Evolutionary conservation across 2,329 filamentous ascomycete genomes (phyloP), one percentile per base, ranked within the genome.

Genomic region (Lecanicillium sp.): DNA sequence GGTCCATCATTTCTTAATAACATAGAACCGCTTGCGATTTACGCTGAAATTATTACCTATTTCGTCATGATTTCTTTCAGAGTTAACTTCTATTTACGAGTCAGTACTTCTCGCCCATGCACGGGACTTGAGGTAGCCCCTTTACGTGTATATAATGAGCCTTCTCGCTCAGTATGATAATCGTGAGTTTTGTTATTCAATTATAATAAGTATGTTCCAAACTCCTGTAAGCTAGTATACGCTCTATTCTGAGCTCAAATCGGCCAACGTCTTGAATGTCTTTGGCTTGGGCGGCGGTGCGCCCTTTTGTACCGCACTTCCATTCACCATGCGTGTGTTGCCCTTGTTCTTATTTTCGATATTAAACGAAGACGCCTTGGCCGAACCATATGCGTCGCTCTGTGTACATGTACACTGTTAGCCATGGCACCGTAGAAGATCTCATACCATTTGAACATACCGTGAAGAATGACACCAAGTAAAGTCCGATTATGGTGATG

Each of bases 341-440:
- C 50, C 10, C 52, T 44, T 11, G 59, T 57, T 3, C 10, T 68
- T 64, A 11, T 66, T 73, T 44, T 75, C 69, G 14, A 75, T 58
- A 52, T 83, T 84, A 65, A 80, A 84, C 14, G 65, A 66, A 17
- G 79, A 83, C 38, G 68, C 71, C 62, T 82, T 75, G 3, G 79
- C 81, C 3, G 79, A 70, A 56, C 75, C 77, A 62, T 81, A 82
- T 0, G 78, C 74, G 58, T 84, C 81, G 47, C 84, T 72, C 73
- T 82, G 56, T 45, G 48, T 23, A 20, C 19, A 44, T 32, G 11
- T 26, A 27, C 23, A 12, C 30, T 15, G 26, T 45, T 40, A 44
- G 38, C 10, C 9, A 20, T 15, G 19, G 12, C 19, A 12, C 41
- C 15, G 38, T 44, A 15, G 47, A 56, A 65, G 52, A 66, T 58